phyloP scores from a whole-genome alignment of 768 basidiomycete species.

The Artomyces pyxidatus region DNA sequence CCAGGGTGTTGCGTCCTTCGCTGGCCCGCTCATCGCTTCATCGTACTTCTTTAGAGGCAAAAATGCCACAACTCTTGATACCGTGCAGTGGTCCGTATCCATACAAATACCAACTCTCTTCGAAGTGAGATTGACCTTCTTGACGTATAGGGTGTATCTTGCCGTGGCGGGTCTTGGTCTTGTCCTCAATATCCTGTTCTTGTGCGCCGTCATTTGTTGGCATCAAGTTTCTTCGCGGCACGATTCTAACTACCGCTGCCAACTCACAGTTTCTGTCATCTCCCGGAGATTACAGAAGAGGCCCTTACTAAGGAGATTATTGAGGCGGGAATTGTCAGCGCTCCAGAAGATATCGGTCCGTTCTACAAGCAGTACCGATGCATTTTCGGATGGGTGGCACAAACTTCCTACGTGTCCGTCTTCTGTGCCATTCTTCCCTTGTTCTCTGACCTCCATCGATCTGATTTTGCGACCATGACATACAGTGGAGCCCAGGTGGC shows the following conservation, averaged over 20 bases:
- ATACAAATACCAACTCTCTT: not conserved
- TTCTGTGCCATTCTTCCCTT: too few relatives aligned
- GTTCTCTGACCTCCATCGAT: not conserved
- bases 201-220: slow-evolving; percentile 30
- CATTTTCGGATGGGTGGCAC: slow-evolving; percentile 65
- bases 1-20: slow-evolving; percentile 68
- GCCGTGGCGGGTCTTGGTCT: slow-evolving; percentile 58
- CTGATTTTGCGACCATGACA: slow-evolving; percentile 1
- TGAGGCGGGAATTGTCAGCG: slow-evolving; percentile 29
- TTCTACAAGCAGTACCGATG: slow-evolving; percentile 67
- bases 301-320: slow-evolving; percentile 45
- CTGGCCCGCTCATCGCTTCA: slow-evolving; percentile 68
- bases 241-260: not conserved
- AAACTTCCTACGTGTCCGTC: slow-evolving; percentile 56
- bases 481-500: slow-evolving; percentile 56
- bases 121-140: slow-evolving; percentile 1
- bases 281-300: slow-evolving; percentile 67
- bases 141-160: slow-evolving; percentile 45
- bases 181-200: slow-evolving; percentile 56
- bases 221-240: too few relatives aligned
- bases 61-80: slow-evolving; percentile 53
- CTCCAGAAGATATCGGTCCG: slow-evolving; percentile 43
- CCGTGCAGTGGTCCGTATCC: slow-evolving; percentile 49
- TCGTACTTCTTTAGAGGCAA: slow-evolving; percentile 65
- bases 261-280: slow-evolving; percentile 43